Evolutionary conservation across 2,329 filamentous ascomycete species (phyloP), one percentile per base, ranked within the genome.

Genomic region (Epicoccum sorghinum): DNA sequence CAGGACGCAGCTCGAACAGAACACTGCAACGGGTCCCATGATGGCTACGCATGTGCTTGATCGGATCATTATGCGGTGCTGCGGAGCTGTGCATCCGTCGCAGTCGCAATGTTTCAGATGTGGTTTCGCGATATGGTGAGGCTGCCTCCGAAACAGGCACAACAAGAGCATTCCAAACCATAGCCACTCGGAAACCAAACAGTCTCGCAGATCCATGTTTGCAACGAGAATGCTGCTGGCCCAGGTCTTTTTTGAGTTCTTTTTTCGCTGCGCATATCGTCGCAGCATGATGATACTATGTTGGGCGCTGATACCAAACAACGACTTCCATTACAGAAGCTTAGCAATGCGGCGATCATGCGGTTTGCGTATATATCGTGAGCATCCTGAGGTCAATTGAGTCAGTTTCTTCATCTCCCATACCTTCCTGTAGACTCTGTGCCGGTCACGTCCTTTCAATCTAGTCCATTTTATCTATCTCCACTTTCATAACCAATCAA

Each of bases 101-200:
- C 61, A 61, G 61, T 55, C 51, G 48, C 36, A 43, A 59, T 66
- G 67, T 71, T 71, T 71, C 68, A 68, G 57, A 50, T 33, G 38
- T 43, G 50, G 60, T 66, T 60, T 64, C 60, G 61, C 61, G 58
- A 63, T 50, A 60, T 64, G 52, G 59, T 60, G 55, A 67, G 52
- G 63, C 53, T 64, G 52, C 23, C 55, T 47, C 50, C 58, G 61
- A 68, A 69, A 68, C 65, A 60, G 29, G 30, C 47, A 55, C 43
- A 25, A 38, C 46, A 13, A 50, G 51, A 56, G 35, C 33, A 58
- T 55, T 47, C 33, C 35, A 43, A 55, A 61, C 44, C 13, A 40
- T 25, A 42, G 41, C 42, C 41, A 41, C 25, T 38, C 29, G 35
- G 41, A 57, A 60, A 62, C 59, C 37, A 59, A 60, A 62, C 46